These are phyloP conservation scores for Dioscorea cayenensis DNA, from an alignment of 116 monocot species.

Conservation along the genomic window DNA sequence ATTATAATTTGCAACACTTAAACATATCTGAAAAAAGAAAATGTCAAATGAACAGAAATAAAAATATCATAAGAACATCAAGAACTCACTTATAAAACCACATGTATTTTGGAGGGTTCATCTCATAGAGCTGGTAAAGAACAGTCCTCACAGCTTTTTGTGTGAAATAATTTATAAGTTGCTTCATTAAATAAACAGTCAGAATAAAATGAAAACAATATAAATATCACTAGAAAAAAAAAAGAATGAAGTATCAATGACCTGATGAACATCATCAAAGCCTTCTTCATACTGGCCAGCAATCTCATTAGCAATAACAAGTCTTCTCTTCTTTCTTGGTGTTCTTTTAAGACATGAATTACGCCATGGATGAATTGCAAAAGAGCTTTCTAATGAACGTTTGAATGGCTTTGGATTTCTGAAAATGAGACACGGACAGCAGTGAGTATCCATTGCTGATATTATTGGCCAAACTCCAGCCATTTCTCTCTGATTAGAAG, in stretches of 20 bases:
- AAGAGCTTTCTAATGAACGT: not conserved
- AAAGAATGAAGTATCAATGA: slow-evolving; percentile 4
- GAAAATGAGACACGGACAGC: not conserved
- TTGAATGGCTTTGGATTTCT: not conserved
- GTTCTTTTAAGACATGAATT: not conserved
- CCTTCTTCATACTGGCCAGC: slow-evolving; percentile 72
- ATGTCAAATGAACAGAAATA: not conserved
- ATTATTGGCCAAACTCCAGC: slow-evolving; percentile 33
- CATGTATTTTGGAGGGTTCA: slow-evolving; percentile 91
- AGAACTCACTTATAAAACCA: slow-evolving; percentile 78
- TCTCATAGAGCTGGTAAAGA: slow-evolving; percentile 94
- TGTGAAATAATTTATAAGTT: slow-evolving; percentile 81
- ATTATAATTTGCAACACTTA: not conserved
- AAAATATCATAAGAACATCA: not conserved
- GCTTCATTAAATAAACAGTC: slow-evolving; percentile 26
- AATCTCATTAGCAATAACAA: slow-evolving; percentile 38
- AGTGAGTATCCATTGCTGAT: not conserved
- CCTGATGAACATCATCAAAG: slow-evolving; percentile 57
- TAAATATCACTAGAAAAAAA: not conserved
- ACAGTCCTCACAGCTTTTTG: slow-evolving; percentile 84
- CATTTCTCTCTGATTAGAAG: not conserved
- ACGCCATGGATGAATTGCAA: not conserved
- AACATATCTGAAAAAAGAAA: not conserved
- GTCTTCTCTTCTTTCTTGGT: slow-evolving; percentile 5
- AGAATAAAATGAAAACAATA: not conserved